phyloP scores from a whole-genome alignment of 2,329 filamentous ascomycete species.

The Penicillium sp. region DNA sequence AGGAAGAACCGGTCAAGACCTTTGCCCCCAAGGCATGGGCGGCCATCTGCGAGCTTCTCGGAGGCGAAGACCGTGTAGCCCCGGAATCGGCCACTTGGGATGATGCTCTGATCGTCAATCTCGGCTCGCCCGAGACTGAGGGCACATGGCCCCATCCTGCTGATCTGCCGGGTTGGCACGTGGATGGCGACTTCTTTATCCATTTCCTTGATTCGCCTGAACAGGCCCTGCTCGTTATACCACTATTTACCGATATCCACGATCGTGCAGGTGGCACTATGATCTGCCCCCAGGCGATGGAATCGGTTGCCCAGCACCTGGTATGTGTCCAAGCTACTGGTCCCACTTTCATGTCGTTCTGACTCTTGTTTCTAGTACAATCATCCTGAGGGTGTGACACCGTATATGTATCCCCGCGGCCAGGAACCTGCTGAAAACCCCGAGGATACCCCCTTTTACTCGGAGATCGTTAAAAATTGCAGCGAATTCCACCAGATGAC shows the following conservation, averaged over 20 bases:
- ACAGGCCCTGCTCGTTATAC: slow-evolving; percentile 66
- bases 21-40: slow-evolving; percentile 66
- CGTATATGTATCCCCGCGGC: slow-evolving; percentile 60
- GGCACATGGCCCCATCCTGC: slow-evolving; percentile 50
- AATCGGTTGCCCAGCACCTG: slow-evolving; percentile 56
- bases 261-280: slow-evolving; percentile 62
- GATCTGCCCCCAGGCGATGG: slow-evolving; percentile 60
- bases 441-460: slow-evolving; percentile 34
- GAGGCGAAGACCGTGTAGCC: slow-evolving; percentile 57
- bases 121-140: slow-evolving; percentile 56
- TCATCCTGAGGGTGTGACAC: slow-evolving; percentile 63
- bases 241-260: slow-evolving; percentile 63
- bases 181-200: slow-evolving; percentile 70
- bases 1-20: slow-evolving; percentile 49
- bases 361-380: slow-evolving; percentile 39
- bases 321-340: slow-evolving; percentile 16
- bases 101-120: slow-evolving; percentile 67
- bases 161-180: slow-evolving; percentile 62
- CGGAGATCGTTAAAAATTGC: slow-evolving; percentile 37
- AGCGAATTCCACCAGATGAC: slow-evolving; percentile 51
- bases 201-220: slow-evolving; percentile 70
- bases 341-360: background rate
- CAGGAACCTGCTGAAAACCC: slow-evolving; percentile 28
- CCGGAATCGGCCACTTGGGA: slow-evolving; percentile 56
- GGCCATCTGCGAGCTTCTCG: slow-evolving; percentile 64